Evolutionary conservation across 441 rosid genomes (phyloP), one percentile per base, ranked within the genome.

Genomic region (Iberis amara): DNA sequence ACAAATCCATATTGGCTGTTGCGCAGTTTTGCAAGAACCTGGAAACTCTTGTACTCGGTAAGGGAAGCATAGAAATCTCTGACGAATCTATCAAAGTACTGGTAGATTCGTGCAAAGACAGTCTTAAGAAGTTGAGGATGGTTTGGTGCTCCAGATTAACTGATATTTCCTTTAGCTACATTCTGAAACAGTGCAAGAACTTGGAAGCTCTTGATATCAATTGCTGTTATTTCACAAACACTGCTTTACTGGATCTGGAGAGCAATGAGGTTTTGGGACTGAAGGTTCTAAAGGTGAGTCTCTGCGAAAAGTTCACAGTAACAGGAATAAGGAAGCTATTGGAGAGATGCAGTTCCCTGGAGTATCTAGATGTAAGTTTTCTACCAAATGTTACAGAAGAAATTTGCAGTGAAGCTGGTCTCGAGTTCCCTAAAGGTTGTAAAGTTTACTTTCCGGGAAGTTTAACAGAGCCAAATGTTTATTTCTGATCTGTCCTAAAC

Each of bases 91-190:
- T 91, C 27, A 76, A 79, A 57, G 70, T 69, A 10, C 64, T 88
- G 62, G 91, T 90, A 11, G 63, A 64, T 51, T 76, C 89, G 13
- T 82, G 95, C 63, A 72, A 69, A 63, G 74, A 39, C 52, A 76
- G 83, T 70, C 76, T 87, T 68, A 91, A 73, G 78, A 81, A 71
- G 47, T 58, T 91, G 77, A 78, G 90, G 45, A 85, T 91, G 98
- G 95, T 88, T 64, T 88, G 98, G 96, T 91, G 98, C 72, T 69
- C 73, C 60, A 85, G 76, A 61, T 47, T 88, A 61, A 77, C 95
- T 0, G 87, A 91, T 71, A 70, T 77, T 37, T 78, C 96, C 31
- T 45, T 91, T 57, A 75, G 73, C 47, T 76, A 73, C 59, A 68
- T 88, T 60, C 73, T 91, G 49, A 38, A 59, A 14, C 77, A 76